Base-by-base conservation (phyloP, 2,329 filamentous ascomycete species). In the Huntiella abstrusa region DNA sequence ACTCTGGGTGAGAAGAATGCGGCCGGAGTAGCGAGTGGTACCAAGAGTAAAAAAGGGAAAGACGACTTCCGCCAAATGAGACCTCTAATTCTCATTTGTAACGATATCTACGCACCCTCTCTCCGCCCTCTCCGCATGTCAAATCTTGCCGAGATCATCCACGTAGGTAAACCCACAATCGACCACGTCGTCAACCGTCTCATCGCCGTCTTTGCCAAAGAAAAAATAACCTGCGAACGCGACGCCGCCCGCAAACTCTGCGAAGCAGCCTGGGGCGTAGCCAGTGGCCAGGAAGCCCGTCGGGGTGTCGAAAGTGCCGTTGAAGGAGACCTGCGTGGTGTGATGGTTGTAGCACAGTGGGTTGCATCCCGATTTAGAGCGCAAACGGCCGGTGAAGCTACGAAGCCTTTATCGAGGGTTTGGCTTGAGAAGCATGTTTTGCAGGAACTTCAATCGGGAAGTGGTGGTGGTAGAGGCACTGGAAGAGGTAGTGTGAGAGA, bases 101-200 rank as follows among this genome's bases (percentile, higher is more conserved):
- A 98, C 55, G 92, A 98, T 59, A 77, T 96, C 1, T 98, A 98
- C 57, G 86, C 94, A 54, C 79, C 88, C 3, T 83, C 87, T 15
- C 69, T 98, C 36, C 75, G 86, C 22, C 86, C 84, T 0, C 67
- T 98, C 5, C 77, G 91, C n/a, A 82, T 88, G 52, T 87, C 85
- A 0, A 76, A 69, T 4, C 64, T 91, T 43, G 91, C 88, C 0
- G 91, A 98, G 59, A 77, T 96, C 35, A 79, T 98, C 16, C 86
- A 93, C 56, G 80, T 94, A 33, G 83, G 88, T 41, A 91, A 91
- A 55, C 86, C 91, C 2, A 78, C 83, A 0, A 64, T 96, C 7
- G 87, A 93, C 51, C 81, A 86, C 43, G 84, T 96, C 2, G 79
- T 93, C 3, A 69, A 71, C 5, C 77, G 91, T 11, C 70, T 96